Percentiles rank a stretch among this genome's conserved stretches.
These are phyloP conservation scores for Coelastrella sp. DNA, from an alignment of 139 green algal genomes.

Conservation along the genomic window DNA sequence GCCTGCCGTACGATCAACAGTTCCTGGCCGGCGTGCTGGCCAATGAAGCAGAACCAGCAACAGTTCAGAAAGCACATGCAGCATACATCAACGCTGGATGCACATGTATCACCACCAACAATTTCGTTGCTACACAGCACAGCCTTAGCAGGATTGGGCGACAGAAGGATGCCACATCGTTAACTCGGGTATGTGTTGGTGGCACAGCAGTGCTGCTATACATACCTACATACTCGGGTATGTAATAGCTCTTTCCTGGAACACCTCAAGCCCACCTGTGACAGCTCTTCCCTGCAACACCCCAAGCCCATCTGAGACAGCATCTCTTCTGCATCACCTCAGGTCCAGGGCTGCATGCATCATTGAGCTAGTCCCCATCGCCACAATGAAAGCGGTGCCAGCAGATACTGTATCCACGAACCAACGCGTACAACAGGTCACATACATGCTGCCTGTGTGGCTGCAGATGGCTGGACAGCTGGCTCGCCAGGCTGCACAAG, in stretches of 20 bases:
- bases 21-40: conserved; percentile 61
- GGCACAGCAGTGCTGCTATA: neutral
- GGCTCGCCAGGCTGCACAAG: conserved; percentile 17
- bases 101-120: conserved; percentile 71
- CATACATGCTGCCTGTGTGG: neutral
- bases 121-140: conserved; percentile 62
- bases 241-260: too few species aligned
- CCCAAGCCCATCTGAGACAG: too few species aligned
- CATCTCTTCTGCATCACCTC: too few species aligned
- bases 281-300: too few species aligned
- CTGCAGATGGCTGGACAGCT: conserved; percentile 40
- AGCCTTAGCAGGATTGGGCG: conserved; percentile 50
- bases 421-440: too few species aligned
- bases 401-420: too few species aligned
- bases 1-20: conserved; percentile 54
- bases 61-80: conserved; percentile 53
- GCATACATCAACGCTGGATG: conserved; percentile 64
- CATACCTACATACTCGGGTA: too few species aligned
- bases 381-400: too few species aligned
- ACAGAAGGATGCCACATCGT: neutral
- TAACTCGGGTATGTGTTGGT: conserved; percentile 7
- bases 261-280: too few species aligned
- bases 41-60: conserved; percentile 52
- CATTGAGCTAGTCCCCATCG: too few species aligned
- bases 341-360: too few species aligned